These are phyloP conservation scores for Penicillium salamii DNA, from an alignment of 495 filamentous ascomycete genomes.

Conservation along the genomic window DNA sequence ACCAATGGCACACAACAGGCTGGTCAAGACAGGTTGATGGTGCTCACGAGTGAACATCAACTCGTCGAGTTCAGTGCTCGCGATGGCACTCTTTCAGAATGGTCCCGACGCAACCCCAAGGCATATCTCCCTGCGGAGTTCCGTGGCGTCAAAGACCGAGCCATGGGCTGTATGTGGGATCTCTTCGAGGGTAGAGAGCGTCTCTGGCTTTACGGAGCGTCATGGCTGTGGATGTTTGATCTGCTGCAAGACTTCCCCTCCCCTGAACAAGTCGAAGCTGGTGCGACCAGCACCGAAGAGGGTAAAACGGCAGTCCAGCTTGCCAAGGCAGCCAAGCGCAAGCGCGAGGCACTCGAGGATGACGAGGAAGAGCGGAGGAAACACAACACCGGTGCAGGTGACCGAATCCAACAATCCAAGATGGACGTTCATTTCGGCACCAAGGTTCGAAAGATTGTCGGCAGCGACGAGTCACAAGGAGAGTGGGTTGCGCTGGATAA, in stretches of 20 bases:
- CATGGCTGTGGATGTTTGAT: constrained; percentile 94
- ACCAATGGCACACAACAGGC: constrained; percentile 35
- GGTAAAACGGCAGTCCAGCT: constrained; percentile 19
- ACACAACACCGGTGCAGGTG: constrained; percentile 56
- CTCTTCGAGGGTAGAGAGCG: constrained; percentile 52
- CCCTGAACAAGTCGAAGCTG: constrained; percentile 26
- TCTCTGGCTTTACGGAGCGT: constrained; percentile 81
- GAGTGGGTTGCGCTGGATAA: constrained; percentile 46
- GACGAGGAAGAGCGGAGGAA: constrained; percentile 36
- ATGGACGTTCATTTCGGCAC: constrained; percentile 54
- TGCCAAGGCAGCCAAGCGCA: constrained; percentile 39
- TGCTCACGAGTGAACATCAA: constrained; percentile 72
- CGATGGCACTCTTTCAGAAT: constrained; percentile 70
- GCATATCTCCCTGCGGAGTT: constrained; percentile 71
- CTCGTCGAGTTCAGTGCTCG: constrained; percentile 74
- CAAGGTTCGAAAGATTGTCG: constrained; percentile 53
- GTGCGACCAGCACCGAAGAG: constrained; percentile 19
- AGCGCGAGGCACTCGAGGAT: constrained; percentile 39
- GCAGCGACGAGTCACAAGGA: constrained; percentile 36
- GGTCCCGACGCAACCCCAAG: constrained; percentile 81
- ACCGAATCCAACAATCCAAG: constrained; percentile 56
- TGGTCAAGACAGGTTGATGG: constrained; percentile 62
- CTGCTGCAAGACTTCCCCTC: constrained; percentile 65
- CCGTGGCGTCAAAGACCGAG: constrained; percentile 65
- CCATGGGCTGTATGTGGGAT: constrained; percentile 86